A percentile compares a stretch with the other conserved stretches of the same genome.
Evolutionary conservation across 805 yeast genomes (phyloP).

Genomic region (Candida taoyuanica): DNA sequence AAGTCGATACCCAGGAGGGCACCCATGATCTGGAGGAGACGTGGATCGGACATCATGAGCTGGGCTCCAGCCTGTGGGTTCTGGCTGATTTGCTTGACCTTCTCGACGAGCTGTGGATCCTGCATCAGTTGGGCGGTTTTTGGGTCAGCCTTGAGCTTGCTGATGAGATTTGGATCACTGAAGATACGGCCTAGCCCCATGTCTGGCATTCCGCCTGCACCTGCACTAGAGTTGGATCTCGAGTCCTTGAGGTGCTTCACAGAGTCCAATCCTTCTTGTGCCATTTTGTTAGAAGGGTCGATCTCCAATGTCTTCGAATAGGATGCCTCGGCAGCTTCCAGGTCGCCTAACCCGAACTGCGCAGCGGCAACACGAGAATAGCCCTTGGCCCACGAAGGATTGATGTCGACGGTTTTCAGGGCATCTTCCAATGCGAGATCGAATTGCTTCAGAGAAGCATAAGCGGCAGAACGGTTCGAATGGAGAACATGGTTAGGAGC

Average conservation of each 20-base stretch:
- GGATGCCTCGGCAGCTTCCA: conserved; percentile 65
- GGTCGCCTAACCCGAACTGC: conserved; percentile 75
- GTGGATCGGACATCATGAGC: conserved; percentile 72
- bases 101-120: conserved; percentile 77
- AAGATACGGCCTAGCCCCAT: conserved; percentile 76
- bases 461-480: conserved; percentile 91
- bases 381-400: conserved; percentile 92
- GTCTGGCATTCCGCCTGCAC: conserved; percentile 43
- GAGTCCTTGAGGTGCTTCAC: conserved; percentile 57
- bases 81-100: conserved; percentile 53
- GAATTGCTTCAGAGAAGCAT: conserved; percentile 75
- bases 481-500: conserved; percentile 87
- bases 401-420: conserved; percentile 71
- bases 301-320: conserved; percentile 77
- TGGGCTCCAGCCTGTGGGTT: conserved; percentile 75
- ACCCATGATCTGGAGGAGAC: conserved; percentile 85
- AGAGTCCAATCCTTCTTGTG: conserved; percentile 71
- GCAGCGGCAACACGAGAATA: conserved; percentile 94
- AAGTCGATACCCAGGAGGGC: conserved; percentile 79
- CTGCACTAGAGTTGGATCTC: conserved; percentile 32
- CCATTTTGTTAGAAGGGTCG: conserved; percentile 81
- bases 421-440: conserved; percentile 80
- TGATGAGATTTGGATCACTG: conserved; percentile 72
- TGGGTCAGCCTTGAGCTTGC: conserved; percentile 76
- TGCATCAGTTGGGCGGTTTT: conserved; percentile 82